Conservation (phyloP, 306 rosid genomes). For the Prunus dulcis region DNA sequence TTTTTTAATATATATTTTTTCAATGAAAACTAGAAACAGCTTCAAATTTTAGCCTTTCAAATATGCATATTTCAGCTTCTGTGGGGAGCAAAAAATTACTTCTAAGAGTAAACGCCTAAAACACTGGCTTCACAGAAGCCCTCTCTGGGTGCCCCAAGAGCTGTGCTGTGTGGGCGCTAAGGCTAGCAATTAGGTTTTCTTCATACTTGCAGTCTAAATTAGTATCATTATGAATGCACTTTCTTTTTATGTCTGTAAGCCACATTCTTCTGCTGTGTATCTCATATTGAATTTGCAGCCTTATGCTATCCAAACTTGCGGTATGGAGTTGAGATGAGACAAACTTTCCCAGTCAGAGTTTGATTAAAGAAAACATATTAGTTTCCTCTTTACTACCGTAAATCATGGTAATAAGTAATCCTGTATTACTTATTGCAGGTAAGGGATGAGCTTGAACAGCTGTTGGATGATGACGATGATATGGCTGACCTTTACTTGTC, state of each 20-base stretch:
- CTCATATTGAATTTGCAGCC: background rate
- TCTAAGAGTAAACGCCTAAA: background rate
- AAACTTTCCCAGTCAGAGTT: constrained; percentile 11
- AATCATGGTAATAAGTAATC: background rate
- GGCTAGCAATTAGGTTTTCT: background rate
- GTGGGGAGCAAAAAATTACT: background rate
- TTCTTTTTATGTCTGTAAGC: background rate
- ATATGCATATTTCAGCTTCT: background rate
- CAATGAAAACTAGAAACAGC: no score
- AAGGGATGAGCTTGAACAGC: constrained; percentile 92
- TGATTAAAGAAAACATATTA: background rate
- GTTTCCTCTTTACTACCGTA: constrained; percentile 7
- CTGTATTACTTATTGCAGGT: constrained; percentile 37
- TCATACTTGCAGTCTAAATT: background rate
- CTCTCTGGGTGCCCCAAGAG: background rate
- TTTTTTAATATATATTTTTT: no score
- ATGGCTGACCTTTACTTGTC: constrained; percentile 96
- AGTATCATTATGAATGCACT: background rate
- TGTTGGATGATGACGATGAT: constrained; percentile 91
- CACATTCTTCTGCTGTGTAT: background rate
- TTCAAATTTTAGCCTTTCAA: no score
- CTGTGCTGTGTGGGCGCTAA: background rate
- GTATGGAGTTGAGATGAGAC: background rate
- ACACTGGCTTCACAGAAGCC: background rate
- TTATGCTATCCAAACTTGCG: background rate